A percentile compares a stretch with the other conserved stretches of the same genome.
Evolutionary conservation across 1,284 basidiomycete species (phyloP).

Genomic region (Sporisorium exsertum): DNA sequence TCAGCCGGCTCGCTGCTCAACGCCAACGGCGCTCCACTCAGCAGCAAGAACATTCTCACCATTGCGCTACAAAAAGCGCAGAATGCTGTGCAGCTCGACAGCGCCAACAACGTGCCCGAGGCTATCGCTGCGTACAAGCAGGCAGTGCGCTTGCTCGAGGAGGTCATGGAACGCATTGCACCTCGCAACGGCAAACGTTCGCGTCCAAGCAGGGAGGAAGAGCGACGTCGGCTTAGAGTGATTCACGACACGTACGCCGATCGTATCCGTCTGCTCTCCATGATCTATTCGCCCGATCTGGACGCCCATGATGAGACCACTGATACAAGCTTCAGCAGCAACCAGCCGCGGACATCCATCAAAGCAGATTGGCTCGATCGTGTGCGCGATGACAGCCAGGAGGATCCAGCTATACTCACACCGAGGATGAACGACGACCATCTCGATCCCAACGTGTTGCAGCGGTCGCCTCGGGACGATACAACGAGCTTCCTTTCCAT

Average conservation of each 20-base stretch:
- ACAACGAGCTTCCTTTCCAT: conserved; percentile 32
- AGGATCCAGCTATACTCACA: not conserved
- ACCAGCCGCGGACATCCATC: conserved; percentile 6
- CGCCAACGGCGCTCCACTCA: conserved; percentile 54
- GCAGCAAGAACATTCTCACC: conserved; percentile 69
- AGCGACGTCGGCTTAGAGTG: conserved; percentile 67
- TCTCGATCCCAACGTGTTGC: conserved; percentile 4
- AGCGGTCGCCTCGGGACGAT: conserved; percentile 21
- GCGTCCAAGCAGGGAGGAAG: conserved; percentile 66
- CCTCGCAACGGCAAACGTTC: conserved; percentile 57
- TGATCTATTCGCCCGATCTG: conserved; percentile 55
- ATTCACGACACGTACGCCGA: conserved; percentile 71
- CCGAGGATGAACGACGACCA: conserved; percentile 13
- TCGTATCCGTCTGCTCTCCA: conserved; percentile 67
- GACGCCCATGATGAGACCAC: conserved; percentile 13
- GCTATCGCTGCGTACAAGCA: conserved; percentile 70
- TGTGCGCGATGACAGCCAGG: conserved; percentile 27
- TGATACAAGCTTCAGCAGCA: conserved; percentile 27
- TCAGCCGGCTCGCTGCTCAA: conserved; percentile 45
- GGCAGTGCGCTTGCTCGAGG: conserved; percentile 68
- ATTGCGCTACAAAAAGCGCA: conserved; percentile 70
- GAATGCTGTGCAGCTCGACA: conserved; percentile 70
- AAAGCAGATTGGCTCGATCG: conserved; percentile 43
- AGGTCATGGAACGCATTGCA: conserved; percentile 70
- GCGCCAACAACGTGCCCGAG: conserved; percentile 69